Evolutionary conservation across 345 rosid species (phyloP).

Genomic region (Erysimum cheiranthoides): DNA sequence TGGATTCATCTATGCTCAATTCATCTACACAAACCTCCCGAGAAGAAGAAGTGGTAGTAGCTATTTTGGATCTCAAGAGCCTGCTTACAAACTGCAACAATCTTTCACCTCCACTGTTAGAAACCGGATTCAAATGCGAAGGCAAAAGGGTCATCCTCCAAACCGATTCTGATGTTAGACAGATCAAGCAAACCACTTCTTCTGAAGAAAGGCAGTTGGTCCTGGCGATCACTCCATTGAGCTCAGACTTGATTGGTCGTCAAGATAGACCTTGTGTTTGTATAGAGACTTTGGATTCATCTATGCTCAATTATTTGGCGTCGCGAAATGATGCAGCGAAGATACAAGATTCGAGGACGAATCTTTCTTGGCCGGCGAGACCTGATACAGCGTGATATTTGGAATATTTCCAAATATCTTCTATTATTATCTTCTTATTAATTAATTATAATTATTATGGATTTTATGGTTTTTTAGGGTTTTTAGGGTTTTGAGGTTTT

Average conservation of each 20-base stretch:
- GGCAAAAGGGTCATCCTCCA: neutral
- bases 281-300: slow-evolving; percentile 52
- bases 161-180: neutral
- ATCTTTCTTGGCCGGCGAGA: no score
- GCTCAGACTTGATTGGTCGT: neutral
- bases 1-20: no score
- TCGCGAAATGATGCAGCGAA: no score
- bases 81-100: neutral
- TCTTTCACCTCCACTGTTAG: neutral
- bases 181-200: neutral
- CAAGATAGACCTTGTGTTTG: no score
- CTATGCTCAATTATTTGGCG: slow-evolving; percentile 46
- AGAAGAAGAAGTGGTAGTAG: slow-evolving; percentile 40
- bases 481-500: no score
- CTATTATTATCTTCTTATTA: no score
- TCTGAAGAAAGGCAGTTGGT: slow-evolving; percentile 52
- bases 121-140: neutral
- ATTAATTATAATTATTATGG: no score
- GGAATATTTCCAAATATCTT: no score
- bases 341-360: no score
- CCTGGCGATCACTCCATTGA: neutral
- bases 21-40: slow-evolving; percentile 36
- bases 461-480: no score
- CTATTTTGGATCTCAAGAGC: slow-evolving; percentile 1
- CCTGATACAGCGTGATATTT: no score